phyloP scores from a whole-genome alignment of 1,139 yeast genomes.

The Taphrina pruni region DNA sequence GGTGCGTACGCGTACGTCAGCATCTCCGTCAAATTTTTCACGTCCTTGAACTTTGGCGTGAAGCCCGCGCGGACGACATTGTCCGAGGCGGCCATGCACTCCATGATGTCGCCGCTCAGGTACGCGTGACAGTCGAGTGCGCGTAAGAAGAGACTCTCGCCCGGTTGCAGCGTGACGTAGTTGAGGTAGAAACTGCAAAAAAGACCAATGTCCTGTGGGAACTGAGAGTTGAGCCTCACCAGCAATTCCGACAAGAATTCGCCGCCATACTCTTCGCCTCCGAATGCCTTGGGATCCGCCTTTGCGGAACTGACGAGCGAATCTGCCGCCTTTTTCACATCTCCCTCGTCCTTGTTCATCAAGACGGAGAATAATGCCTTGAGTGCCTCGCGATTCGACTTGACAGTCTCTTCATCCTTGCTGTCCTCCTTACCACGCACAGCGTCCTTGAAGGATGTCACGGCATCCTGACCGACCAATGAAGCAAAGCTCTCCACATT shows the following conservation, averaged over 20 bases:
- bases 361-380: conserved; percentile 29
- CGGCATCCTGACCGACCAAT: conserved; percentile 65
- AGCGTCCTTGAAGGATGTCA: conserved; percentile 1
- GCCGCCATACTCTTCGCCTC: conserved; percentile 38
- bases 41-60: conserved; percentile 92
- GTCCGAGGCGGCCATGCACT: conserved; percentile 99
- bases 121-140: conserved; percentile 68
- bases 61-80: conserved; percentile 98
- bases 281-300: conserved; percentile 19
- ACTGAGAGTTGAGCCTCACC: conserved; percentile 77
- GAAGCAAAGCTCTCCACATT: conserved; percentile 76
- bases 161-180: conserved; percentile 81
- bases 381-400: conserved; percentile 32
- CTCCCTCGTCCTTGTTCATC: conserved; percentile 32
- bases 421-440: conserved; percentile 34
- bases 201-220: conserved; percentile 90
- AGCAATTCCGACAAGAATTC: conserved; percentile 59
- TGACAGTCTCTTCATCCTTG: conserved; percentile 39
- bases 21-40: conserved; percentile 88
- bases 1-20: conserved; percentile 87
- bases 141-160: conserved; percentile 94
- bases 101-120: conserved; percentile 58
- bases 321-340: conserved; percentile 13
- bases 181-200: conserved; percentile 91
- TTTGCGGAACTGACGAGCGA: conserved; percentile 28